Conservation (phyloP, 2,329 filamentous ascomycete genomes). For the Cercospora sp. region DNA sequence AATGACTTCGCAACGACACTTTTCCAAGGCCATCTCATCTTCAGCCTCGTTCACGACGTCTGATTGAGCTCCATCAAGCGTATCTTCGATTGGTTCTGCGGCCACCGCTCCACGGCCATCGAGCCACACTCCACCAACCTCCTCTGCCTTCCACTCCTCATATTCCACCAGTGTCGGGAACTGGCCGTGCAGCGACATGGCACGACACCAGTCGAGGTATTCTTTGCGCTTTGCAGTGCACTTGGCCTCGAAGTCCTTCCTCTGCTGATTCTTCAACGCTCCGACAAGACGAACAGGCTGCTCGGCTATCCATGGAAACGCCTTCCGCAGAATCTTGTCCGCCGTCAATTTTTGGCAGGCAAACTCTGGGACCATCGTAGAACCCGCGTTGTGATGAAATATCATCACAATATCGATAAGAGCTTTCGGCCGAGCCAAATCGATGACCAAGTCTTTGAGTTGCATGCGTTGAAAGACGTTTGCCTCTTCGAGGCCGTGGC, state of each 20-base stretch:
- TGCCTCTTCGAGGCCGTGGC: background rate
- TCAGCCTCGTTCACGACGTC: background rate
- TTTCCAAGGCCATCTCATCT: background rate
- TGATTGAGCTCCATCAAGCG: background rate
- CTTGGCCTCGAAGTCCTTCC: conserved; percentile 25
- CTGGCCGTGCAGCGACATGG: conserved; percentile 5
- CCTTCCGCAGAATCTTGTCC: conserved; percentile 28
- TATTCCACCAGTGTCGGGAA: conserved; percentile 20
- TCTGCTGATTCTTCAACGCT: conserved; percentile 30
- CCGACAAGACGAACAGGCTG: conserved; percentile 32
- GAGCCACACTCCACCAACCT: conserved; percentile 26
- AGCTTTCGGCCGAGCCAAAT: background rate
- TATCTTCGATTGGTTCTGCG: background rate
- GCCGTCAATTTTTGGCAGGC: conserved; percentile 31
- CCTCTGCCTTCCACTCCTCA: conserved; percentile 20
- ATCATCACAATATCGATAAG: background rate
- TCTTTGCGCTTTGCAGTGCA: conserved; percentile 16
- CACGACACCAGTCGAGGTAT: conserved; percentile 22
- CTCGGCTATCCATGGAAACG: conserved; percentile 28
- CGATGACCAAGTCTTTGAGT: conserved; percentile 14
- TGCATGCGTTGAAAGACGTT: conserved; percentile 11
- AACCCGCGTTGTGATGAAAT: background rate
- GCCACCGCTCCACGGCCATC: conserved; percentile 6
- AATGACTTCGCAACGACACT: background rate
- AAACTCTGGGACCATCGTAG: background rate